Evolutionary conservation across 768 basidiomycete genomes (phyloP).

Genomic region (Auricularia heimuer): DNA sequence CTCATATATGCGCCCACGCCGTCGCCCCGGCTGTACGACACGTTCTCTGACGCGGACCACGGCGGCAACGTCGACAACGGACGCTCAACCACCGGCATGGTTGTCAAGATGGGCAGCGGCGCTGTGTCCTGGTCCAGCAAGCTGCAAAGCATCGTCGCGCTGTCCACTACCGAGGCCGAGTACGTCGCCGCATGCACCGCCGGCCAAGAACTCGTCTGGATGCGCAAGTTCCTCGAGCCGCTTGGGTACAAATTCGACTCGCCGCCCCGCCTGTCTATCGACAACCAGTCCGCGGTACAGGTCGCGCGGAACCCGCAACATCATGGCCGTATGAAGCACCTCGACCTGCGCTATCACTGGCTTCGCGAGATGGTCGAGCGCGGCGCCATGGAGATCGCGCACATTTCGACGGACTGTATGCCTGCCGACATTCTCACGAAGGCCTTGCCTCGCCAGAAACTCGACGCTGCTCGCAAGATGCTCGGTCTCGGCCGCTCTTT

Average conservation of each 20-base stretch:
- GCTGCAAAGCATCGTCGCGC: too few species aligned
- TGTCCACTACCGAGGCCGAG: too few species aligned
- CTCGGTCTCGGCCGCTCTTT: neutral
- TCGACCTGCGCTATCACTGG: neutral
- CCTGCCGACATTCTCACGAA: neutral
- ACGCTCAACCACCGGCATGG: neutral
- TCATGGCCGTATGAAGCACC: neutral
- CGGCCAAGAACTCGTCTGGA: neutral
- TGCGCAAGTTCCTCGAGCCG: neutral
- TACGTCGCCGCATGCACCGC: too few species aligned
- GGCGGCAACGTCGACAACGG: neutral
- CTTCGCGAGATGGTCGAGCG: neutral
- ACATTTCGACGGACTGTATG: neutral
- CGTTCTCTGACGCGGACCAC: neutral
- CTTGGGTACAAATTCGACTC: neutral
- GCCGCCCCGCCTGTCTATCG: neutral
- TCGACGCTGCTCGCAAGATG: neutral
- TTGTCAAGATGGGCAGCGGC: neutral
- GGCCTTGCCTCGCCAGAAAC: neutral
- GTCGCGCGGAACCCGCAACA: neutral
- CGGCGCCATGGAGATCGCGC: neutral
- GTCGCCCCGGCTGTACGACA: neutral
- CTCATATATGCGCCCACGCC: constrained; percentile 1
- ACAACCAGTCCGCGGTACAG: neutral
- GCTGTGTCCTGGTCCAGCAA: too few species aligned